These are phyloP conservation scores for Mucor mucedo DNA, from an alignment of 371 early-diverging fungal genomes.

Conservation along the genomic window DNA sequence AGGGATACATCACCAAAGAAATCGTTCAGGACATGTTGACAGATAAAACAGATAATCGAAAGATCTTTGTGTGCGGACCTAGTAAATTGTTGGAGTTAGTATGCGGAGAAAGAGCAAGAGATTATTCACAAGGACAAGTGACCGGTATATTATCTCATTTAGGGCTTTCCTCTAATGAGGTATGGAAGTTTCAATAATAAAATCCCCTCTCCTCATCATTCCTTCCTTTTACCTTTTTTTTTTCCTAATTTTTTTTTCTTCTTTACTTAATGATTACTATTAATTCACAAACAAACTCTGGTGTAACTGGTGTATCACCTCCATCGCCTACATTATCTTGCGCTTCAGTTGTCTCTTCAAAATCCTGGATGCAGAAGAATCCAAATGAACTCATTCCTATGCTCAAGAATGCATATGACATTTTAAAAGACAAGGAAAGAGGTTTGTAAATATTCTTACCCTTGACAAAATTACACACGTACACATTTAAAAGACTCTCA, in stretches of 20 bases:
- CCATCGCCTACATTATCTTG: conserved; percentile 36
- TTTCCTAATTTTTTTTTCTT: conserved; percentile 8
- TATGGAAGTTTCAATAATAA: conserved; percentile 49
- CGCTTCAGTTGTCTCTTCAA: conserved; percentile 24
- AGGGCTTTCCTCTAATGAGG: conserved; percentile 40
- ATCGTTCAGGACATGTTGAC: conserved; percentile 29
- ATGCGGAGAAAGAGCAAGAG: conserved; percentile 48
- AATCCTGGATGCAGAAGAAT: conserved; percentile 34
- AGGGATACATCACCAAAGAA: conserved; percentile 26
- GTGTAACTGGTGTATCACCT: conserved; percentile 8
- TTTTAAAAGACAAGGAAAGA: conserved; percentile 36
- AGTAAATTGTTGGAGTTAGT: conserved; percentile 44
- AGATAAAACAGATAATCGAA: conserved; percentile 12
- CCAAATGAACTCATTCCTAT: conserved; percentile 32
- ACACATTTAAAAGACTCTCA: background rate
- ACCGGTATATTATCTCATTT: conserved; percentile 40
- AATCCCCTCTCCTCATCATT: conserved; percentile 1
- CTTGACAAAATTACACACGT: background rate
- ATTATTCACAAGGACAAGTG: conserved; percentile 50
- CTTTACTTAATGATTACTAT: conserved; percentile 1
- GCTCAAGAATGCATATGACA: conserved; percentile 32
- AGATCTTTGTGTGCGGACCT: conserved; percentile 55
- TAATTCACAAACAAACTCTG: background rate
- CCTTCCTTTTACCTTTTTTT: conserved; percentile 13
- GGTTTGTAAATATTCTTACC: conserved; percentile 11